Percentiles rank a stretch among this genome's conserved stretches.
Evolutionary conservation across 169 alveolate genomes (phyloP).

Genomic region (Plasmodium ovale): DNA sequence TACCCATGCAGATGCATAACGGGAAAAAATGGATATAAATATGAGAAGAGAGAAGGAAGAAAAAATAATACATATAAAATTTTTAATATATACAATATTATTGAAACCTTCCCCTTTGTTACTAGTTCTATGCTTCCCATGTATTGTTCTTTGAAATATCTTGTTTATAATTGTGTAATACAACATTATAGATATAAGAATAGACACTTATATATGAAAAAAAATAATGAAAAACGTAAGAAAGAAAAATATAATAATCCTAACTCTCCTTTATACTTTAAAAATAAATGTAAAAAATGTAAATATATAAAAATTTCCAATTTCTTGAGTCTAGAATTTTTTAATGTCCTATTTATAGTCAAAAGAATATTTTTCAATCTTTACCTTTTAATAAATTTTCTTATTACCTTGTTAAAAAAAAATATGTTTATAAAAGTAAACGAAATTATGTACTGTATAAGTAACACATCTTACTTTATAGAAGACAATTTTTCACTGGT

Average conservation of each 20-base stretch:
- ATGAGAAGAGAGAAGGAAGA: neutral
- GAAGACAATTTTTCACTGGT: slow-evolving; percentile 1
- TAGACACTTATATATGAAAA: slow-evolving; percentile 39
- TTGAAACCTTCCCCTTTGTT: slow-evolving; percentile 47
- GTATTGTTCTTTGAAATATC: slow-evolving; percentile 56
- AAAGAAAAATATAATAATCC: slow-evolving; percentile 35
- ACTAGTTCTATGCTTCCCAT: slow-evolving; percentile 61
- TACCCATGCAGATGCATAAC: slow-evolving; percentile 60
- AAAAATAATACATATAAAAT: slow-evolving; percentile 1
- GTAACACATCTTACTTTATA: slow-evolving; percentile 1
- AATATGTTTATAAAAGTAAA: slow-evolving; percentile 55
- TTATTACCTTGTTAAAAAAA: slow-evolving; percentile 27
- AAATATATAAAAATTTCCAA: slow-evolving; percentile 57
- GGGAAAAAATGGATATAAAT: neutral
- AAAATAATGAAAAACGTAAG: neutral
- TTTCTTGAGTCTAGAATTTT: slow-evolving; percentile 12
- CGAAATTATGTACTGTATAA: slow-evolving; percentile 19
- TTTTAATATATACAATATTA: slow-evolving; percentile 56
- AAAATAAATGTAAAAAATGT: slow-evolving; percentile 66
- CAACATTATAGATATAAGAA: slow-evolving; percentile 53
- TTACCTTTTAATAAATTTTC: slow-evolving; percentile 38
- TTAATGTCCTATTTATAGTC: slow-evolving; percentile 54
- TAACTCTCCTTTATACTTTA: slow-evolving; percentile 49
- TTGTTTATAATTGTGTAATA: slow-evolving; percentile 51
- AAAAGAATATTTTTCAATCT: slow-evolving; percentile 69